Evolutionary conservation across 2,329 filamentous ascomycete genomes (phyloP).

Genomic region (Trichophyton verrucosum): DNA sequence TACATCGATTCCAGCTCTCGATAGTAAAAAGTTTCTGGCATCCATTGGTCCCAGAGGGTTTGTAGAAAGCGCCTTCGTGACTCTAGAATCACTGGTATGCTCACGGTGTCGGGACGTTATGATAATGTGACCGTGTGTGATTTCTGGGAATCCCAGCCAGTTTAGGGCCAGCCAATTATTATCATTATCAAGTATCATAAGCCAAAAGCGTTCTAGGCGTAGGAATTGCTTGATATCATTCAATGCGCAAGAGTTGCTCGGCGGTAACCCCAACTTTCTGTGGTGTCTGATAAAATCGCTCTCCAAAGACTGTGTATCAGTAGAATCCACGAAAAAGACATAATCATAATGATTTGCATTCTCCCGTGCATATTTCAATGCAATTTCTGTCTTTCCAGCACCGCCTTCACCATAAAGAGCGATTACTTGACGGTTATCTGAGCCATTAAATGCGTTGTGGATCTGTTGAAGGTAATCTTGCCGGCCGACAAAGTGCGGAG

Average conservation of each 20-base stretch:
- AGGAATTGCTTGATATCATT: slow-evolving; percentile 4
- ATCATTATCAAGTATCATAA: slow-evolving; percentile 6
- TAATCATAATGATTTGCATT: slow-evolving; percentile 1
- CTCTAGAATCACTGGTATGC: background rate
- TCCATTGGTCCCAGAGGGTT: background rate
- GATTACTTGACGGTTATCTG: background rate
- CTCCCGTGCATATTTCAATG: slow-evolving; percentile 6
- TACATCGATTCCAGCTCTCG: background rate
- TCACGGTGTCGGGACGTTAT: slow-evolving; percentile 1
- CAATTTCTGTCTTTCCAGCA: slow-evolving; percentile 4
- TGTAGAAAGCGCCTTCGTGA: background rate
- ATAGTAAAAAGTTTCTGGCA: slow-evolving; percentile 2
- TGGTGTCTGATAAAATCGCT: slow-evolving; percentile 2
- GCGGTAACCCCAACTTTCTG: slow-evolving; percentile 2
- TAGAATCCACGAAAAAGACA: slow-evolving; percentile 6
- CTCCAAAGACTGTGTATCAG: background rate
- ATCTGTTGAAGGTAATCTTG: slow-evolving; percentile 1
- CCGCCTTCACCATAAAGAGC: slow-evolving; percentile 4
- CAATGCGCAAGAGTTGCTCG: background rate
- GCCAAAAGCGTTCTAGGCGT: background rate
- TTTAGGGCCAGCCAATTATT: slow-evolving; percentile 1
- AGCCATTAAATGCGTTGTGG: background rate
- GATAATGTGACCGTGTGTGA: slow-evolving; percentile 1
- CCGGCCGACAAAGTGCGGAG: slow-evolving; percentile 3
- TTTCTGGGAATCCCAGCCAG: slow-evolving; percentile 2